phyloP scores from a whole-genome alignment of 495 filamentous ascomycete species.

The Parachaetomium inaequale region DNA sequence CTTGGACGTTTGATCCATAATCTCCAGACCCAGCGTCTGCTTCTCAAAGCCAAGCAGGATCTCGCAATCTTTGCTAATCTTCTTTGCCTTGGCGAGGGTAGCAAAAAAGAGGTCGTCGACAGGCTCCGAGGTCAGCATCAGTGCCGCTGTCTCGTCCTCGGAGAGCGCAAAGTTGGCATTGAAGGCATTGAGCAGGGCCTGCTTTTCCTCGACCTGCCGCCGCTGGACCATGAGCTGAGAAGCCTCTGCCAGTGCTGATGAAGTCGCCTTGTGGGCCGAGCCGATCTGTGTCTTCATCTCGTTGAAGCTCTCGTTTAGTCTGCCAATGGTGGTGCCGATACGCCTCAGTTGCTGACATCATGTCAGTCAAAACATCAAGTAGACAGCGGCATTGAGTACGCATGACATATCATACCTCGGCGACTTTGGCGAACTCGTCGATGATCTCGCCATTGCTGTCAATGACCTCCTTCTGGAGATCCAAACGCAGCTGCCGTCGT shows the following conservation, averaged over 20 bases:
- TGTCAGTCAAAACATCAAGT: conserved; percentile 1
- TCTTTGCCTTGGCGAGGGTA: conserved; percentile 75
- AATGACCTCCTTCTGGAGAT: conserved; percentile 90
- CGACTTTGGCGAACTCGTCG: conserved; percentile 83
- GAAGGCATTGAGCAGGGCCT: conserved; percentile 77
- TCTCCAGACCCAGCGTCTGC: conserved; percentile 77
- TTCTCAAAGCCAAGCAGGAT: conserved; percentile 85
- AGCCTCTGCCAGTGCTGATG: conserved; percentile 74
- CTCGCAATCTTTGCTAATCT: conserved; percentile 82
- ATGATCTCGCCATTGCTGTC: conserved; percentile 91
- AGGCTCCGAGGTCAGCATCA: conserved; percentile 73
- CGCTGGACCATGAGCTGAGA: conserved; percentile 70
- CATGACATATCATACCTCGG: conserved; percentile 59
- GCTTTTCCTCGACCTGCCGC: conserved; percentile 77
- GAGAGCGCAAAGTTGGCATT: conserved; percentile 79
- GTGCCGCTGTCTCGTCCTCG: conserved; percentile 65
- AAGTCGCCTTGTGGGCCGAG: conserved; percentile 69
- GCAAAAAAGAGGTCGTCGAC: conserved; percentile 85
- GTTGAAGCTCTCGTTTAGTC: conserved; percentile 74
- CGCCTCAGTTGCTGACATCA: conserved; percentile 67
- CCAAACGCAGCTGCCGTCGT: conserved; percentile 72
- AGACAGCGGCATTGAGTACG: neutral
- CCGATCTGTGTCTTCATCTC: conserved; percentile 76
- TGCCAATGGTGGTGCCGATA: conserved; percentile 74
- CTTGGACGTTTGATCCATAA: conserved; percentile 85